phyloP scores from a whole-genome alignment of 75 land plant species.

The Picea glauca region DNA sequence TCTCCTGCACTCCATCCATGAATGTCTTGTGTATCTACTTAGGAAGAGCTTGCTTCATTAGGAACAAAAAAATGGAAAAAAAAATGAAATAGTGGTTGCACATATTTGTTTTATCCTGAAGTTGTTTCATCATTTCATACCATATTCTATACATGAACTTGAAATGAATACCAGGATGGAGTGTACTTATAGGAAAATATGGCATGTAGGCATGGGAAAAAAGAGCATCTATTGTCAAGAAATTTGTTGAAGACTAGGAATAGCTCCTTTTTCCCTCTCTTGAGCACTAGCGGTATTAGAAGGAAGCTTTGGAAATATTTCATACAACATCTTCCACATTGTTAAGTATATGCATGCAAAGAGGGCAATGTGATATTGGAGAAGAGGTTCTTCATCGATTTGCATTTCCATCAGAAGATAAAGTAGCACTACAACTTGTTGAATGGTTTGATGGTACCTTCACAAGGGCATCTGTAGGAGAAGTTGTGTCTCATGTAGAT shows the following conservation, averaged over 20 bases:
- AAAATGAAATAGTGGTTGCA: conserved; percentile 55
- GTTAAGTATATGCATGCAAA: conserved; percentile 84
- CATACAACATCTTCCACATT: conserved; percentile 91
- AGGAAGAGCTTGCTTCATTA: too few relatives aligned
- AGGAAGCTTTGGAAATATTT: conserved; percentile 79
- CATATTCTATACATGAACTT: conserved; percentile 32
- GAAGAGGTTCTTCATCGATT: conserved; percentile 95
- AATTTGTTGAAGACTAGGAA: conserved; percentile 87
- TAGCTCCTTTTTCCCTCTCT: conserved; percentile 74
- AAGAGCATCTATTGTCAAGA: conserved; percentile 43
- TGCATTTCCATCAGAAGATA: too few relatives aligned
- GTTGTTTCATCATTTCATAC: conserved; percentile 49
- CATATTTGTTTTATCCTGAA: conserved; percentile 58
- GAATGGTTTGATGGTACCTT: conserved; percentile 90
- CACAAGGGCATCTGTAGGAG: conserved; percentile 63
- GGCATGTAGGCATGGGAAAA: conserved; percentile 68
- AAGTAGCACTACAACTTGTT: conserved; percentile 75
- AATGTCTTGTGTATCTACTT: too few relatives aligned
- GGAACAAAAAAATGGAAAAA: too few relatives aligned
- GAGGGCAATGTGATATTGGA: conserved; percentile 88
- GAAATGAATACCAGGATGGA: conserved; percentile 23
- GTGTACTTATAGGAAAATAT: conserved; percentile 16
- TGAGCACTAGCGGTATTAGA: conserved; percentile 79
- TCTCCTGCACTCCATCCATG: too few relatives aligned
- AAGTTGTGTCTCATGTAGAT: conserved; percentile 70